Base-by-base conservation (phyloP, 129 eudicot genomes). In the Pseudognaphalium luteoalbum region DNA sequence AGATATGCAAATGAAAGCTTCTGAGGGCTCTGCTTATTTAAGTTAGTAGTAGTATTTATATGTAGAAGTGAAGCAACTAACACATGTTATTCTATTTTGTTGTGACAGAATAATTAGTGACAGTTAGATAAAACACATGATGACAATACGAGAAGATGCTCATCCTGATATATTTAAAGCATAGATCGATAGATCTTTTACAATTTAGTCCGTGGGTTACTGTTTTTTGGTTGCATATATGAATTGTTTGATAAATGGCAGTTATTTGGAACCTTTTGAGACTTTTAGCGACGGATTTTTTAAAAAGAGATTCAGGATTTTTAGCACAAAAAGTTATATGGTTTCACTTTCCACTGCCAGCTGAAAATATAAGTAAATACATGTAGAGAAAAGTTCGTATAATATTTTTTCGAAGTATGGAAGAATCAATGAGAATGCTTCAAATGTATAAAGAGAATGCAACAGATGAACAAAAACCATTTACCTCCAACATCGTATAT, bases 171-270 rank as follows among this genome's bases (percentile, higher is more conserved):
- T 22, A 34, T 70, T 61, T 33, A 20, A 62, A 71, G 66, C 29
- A 50, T 52, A 62, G 72, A 78, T 47, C 54, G 42, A 20, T 62
- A 65, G 66, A 61, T 78, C 65, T 71, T 71, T 35, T 65, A 73
- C 59, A n/a, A 20, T 44, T 62, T 64, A 52, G 70, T 66, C 47
- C 47, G 72, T 78, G 72, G 58, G 57, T 71, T 61, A 54, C 21
- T 22, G 17, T 73, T 37, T 73, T 22, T 73, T 54, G 68, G 15
- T 37, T 22, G 12, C 19, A 35, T 59, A 4, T 10, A 73, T 58
- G 34, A 8, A 10, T 59, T 3, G 25, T 0, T 25, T 25, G 28
- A 25, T 25, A 0, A 25, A 28, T 70, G 22, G 59, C 44, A 71
- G 65, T 51, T 71, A 32, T 71, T 0, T n/a, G 14, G 28, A 25